Percentiles rank a stretch among this genome's conserved stretches.
Evolutionary conservation across 306 rosid species (phyloP).

Genomic region (Malus sylvestris): DNA sequence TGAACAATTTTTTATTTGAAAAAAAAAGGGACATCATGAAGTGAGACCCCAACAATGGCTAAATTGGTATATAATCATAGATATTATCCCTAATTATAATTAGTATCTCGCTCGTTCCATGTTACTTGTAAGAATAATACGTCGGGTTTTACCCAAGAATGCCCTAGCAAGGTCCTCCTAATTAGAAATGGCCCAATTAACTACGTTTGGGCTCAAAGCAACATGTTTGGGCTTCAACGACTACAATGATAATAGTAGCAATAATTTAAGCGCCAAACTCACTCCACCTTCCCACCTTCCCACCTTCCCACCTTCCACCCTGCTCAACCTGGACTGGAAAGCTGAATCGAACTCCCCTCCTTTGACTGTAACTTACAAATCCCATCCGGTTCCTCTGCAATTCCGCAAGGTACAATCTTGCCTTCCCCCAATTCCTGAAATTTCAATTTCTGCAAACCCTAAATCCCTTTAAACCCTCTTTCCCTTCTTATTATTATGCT

Average conservation of each 20-base stretch:
- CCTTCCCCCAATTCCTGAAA: background rate
- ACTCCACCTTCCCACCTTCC: background rate
- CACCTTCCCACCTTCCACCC: background rate
- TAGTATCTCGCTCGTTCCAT: accelerated
- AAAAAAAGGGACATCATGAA: too few species aligned
- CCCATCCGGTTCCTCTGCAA: background rate
- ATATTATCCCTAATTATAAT: too few species aligned
- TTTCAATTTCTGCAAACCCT: slow-evolving; percentile 1
- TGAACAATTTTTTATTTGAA: too few species aligned
- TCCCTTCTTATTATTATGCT: background rate
- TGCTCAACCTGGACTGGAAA: background rate
- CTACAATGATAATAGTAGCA: background rate
- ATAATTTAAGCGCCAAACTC: background rate
- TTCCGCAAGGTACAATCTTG: slow-evolving; percentile 18
- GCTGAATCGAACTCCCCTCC: background rate
- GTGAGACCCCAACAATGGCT: too few species aligned
- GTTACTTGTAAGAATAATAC: too few species aligned
- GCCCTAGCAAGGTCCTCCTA: too few species aligned
- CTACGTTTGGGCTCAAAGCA: background rate
- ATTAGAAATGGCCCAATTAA: background rate
- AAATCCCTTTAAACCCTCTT: background rate
- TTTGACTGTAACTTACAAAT: background rate
- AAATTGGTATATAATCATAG: too few species aligned
- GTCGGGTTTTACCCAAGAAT: too few species aligned
- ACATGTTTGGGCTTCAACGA: background rate